Percentiles rank a stretch among this genome's conserved stretches.
Evolutionary conservation across 2,329 filamentous ascomycete genomes (phyloP).

Genomic region (Coccinonectria pachysandricola): DNA sequence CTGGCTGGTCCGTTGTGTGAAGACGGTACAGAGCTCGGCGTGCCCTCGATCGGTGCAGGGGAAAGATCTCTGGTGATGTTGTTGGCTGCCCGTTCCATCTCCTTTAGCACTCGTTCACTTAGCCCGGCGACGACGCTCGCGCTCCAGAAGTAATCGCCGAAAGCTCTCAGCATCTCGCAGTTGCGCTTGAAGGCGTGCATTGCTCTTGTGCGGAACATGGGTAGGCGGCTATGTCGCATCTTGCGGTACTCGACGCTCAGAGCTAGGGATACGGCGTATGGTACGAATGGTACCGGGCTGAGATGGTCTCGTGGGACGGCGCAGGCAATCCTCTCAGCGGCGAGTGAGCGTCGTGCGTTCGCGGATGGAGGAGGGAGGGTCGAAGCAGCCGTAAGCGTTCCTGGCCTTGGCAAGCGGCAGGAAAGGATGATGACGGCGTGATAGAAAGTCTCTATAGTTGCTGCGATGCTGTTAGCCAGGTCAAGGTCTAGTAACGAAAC

Average conservation of each 20-base stretch:
- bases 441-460: constrained; percentile 53
- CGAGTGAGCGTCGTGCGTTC: constrained; percentile 47
- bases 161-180: constrained; percentile 40
- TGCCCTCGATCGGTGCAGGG: constrained; percentile 14
- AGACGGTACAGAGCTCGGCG: constrained; percentile 11
- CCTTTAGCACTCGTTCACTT: constrained; percentile 43
- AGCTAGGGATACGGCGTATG: constrained; percentile 51
- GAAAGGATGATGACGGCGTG: constrained; percentile 54
- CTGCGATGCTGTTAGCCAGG: constrained; percentile 25
- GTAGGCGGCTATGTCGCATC: constrained; percentile 49
- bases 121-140: constrained; percentile 43
- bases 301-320: constrained; percentile 42
- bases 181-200: constrained; percentile 44
- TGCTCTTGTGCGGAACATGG: constrained; percentile 48
- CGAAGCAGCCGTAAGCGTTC: constrained; percentile 28
- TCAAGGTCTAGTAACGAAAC: not conserved
- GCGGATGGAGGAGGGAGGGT: constrained; percentile 37
- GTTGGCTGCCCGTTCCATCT: constrained; percentile 45
- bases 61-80: constrained; percentile 29
- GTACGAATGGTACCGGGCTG: constrained; percentile 47
- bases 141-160: constrained; percentile 49
- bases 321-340: constrained; percentile 46
- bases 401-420: constrained; percentile 39
- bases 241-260: constrained; percentile 54
- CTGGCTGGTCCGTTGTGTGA: constrained; percentile 5